Percentiles rank a stretch among this genome's conserved stretches.
Evolutionary conservation across 192 early-diverging fungal genomes (phyloP).

Genomic region (Gamsiella multidivaricata): DNA sequence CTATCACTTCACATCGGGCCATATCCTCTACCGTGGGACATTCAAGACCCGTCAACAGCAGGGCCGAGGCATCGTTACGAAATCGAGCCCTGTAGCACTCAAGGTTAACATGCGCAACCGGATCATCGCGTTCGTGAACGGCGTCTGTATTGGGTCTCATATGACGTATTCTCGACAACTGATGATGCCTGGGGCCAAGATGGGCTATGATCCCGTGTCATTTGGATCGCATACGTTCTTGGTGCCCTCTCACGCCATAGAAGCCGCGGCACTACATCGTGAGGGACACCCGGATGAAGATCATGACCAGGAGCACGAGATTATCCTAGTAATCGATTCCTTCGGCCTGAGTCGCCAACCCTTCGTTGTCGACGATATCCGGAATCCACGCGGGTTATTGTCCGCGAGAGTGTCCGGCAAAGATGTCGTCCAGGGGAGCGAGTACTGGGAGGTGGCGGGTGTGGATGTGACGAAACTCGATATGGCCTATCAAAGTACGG

Average conservation of each 20-base stretch:
- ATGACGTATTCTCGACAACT: constrained; percentile 75
- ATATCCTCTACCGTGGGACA: constrained; percentile 31
- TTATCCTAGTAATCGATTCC: constrained; percentile 80
- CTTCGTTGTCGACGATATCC: constrained; percentile 78
- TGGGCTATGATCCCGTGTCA: constrained; percentile 72
- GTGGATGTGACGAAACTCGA: constrained; percentile 74
- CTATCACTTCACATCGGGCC: constrained; percentile 38
- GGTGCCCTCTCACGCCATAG: constrained; percentile 57
- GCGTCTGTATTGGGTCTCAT: constrained; percentile 79
- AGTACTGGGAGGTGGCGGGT: constrained; percentile 76
- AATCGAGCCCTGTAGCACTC: constrained; percentile 59
- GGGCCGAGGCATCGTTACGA: constrained; percentile 27
- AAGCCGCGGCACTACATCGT: neutral
- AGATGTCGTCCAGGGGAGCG: constrained; percentile 54
- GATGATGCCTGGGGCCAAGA: constrained; percentile 69
- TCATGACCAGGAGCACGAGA: constrained; percentile 69
- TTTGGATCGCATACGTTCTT: constrained; percentile 71
- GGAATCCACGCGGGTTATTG: constrained; percentile 79
- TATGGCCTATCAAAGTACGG: constrained; percentile 72
- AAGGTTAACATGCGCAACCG: constrained; percentile 79
- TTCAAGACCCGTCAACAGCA: constrained; percentile 25
- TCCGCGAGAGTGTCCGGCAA: constrained; percentile 71
- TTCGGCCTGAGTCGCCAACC: constrained; percentile 80
- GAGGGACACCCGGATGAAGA: too few species aligned
- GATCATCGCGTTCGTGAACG: constrained; percentile 77